Evolutionary conservation across 1,139 yeast genomes (phyloP).

Genomic region (Scheffersomyces stambukii): DNA sequence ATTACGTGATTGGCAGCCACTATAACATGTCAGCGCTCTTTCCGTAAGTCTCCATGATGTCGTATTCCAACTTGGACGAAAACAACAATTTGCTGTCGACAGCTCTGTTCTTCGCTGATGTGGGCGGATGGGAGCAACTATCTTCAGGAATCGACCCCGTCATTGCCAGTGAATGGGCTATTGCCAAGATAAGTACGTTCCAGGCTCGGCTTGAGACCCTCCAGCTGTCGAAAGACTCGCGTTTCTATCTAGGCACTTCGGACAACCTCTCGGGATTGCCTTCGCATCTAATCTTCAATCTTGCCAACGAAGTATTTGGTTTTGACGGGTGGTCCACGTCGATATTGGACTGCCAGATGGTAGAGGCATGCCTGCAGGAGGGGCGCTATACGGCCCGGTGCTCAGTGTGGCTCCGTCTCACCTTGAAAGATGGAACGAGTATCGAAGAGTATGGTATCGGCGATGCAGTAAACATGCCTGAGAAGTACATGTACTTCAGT

Average conservation of each 20-base stretch:
- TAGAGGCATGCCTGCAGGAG: constrained; percentile 5
- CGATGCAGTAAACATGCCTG: constrained; percentile 30
- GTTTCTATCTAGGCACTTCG: constrained; percentile 4
- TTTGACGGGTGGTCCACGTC: constrained; percentile 62
- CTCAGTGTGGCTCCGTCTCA: constrained; percentile 30
- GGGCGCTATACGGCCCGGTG: constrained; percentile 19
- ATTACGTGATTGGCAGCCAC: no score
- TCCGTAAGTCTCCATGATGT: no score
- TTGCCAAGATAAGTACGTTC: constrained; percentile 30
- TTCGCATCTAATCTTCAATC: constrained; percentile 31
- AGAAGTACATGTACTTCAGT: constrained; percentile 29
- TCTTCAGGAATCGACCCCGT: constrained; percentile 4
- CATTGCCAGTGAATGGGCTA: constrained; percentile 23
- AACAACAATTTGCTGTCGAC: no score
- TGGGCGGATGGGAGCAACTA: constrained; percentile 8
- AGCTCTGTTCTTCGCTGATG: no score
- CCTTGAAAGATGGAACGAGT: constrained; percentile 47
- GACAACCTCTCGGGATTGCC: constrained; percentile 11
- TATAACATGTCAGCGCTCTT: no score
- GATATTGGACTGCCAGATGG: constrained; percentile 22
- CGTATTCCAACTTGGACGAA: no score
- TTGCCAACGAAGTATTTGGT: constrained; percentile 68
- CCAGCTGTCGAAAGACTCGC: constrained; percentile 16
- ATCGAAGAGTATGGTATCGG: constrained; percentile 40
- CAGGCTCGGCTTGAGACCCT: constrained; percentile 29